Evolutionary conservation across 495 filamentous ascomycete species (phyloP).

Genomic region (Friedmanniomyces simplex): DNA sequence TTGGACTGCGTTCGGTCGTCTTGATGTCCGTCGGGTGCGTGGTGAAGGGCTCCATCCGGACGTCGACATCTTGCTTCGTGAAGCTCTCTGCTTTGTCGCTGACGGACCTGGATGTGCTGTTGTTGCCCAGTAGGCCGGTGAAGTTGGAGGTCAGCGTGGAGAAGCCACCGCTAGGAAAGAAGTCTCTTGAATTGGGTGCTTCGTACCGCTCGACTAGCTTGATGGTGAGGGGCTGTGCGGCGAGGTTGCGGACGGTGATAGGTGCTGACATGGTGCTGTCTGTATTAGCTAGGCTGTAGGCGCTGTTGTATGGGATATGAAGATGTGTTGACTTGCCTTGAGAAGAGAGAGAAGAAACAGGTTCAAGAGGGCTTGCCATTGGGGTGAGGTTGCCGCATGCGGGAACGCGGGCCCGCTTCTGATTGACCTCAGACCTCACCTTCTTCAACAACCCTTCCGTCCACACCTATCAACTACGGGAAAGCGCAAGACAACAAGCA

Average conservation of each 20-base stretch:
- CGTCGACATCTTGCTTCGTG: conserved; percentile 41
- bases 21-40: conserved; percentile 46
- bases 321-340: not conserved
- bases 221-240: conserved; percentile 58
- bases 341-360: not conserved
- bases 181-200: conserved; percentile 31
- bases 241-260: conserved; percentile 82
- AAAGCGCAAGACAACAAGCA: no score
- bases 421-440: no score
- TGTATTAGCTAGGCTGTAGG: not conserved
- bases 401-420: no score
- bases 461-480: no score
- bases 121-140: conserved; percentile 22
- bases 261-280: conserved; percentile 14
- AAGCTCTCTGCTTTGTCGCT: conserved; percentile 45
- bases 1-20: conserved; percentile 36
- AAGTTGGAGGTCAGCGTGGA: conserved; percentile 30
- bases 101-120: conserved; percentile 25
- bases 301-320: not conserved
- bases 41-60: conserved; percentile 50
- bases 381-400: not conserved
- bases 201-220: conserved; percentile 65
- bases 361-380: not conserved
- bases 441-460: no score
- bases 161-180: conserved; percentile 33